These are phyloP conservation scores for Phoma herbarum DNA, from an alignment of 2,329 filamentous ascomycete species.

Conservation along the genomic window DNA sequence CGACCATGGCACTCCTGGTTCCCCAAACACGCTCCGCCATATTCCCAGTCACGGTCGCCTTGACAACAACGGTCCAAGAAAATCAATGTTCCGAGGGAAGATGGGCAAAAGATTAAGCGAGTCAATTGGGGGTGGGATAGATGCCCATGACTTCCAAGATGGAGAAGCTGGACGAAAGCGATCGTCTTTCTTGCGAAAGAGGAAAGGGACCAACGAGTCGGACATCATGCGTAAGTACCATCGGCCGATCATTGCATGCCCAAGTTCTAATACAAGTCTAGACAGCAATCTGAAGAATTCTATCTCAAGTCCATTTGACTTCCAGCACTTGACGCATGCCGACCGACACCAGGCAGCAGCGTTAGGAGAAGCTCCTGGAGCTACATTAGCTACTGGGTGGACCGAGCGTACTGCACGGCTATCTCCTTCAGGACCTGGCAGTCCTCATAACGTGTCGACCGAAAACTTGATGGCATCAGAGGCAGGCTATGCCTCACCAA, in stretches of 20 bases:
- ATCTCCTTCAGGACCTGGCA: constrained; percentile 5
- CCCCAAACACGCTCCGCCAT: constrained; percentile 38
- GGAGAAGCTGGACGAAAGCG: constrained; percentile 38
- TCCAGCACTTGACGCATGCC: constrained; percentile 70
- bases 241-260: background rate
- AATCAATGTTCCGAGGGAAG: constrained; percentile 47
- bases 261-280: constrained; percentile 14
- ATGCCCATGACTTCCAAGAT: constrained; percentile 38
- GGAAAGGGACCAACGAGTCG: constrained; percentile 33
- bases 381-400: constrained; percentile 57
- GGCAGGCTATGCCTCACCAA: constrained; percentile 33
- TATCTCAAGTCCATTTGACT: constrained; percentile 71
- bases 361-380: constrained; percentile 60
- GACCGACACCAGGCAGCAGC: constrained; percentile 63
- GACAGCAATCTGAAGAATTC: constrained; percentile 41
- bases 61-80: constrained; percentile 36
- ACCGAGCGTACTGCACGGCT: constrained; percentile 9
- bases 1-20: constrained; percentile 26
- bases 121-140: constrained; percentile 32
- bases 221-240: constrained; percentile 39
- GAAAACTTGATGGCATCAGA: constrained; percentile 20
- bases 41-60: constrained; percentile 31
- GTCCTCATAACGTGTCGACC: constrained; percentile 9
- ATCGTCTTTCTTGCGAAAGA: constrained; percentile 48
- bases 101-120: constrained; percentile 49